Evolutionary conservation across 1,284 basidiomycete genomes (phyloP).

Genomic region (Sporisorium exsertum): DNA sequence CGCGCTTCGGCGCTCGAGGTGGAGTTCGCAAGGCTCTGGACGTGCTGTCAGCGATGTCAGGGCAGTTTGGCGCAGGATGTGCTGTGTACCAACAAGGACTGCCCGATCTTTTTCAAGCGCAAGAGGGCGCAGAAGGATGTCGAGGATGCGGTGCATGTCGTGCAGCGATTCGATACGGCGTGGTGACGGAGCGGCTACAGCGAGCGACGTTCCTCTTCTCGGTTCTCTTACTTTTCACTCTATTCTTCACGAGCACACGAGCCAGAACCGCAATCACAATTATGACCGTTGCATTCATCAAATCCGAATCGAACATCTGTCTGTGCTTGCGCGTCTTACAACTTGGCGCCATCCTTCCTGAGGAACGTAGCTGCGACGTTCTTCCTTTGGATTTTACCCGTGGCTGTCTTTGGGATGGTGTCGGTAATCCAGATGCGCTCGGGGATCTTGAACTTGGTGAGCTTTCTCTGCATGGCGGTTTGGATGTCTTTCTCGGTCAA

Average conservation of each 20-base stretch:
- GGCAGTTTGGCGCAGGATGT: conserved; percentile 79
- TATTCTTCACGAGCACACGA: neutral
- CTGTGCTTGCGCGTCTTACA: conserved; percentile 11
- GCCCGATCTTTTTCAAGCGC: conserved; percentile 97
- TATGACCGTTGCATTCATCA: neutral
- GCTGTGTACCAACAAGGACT: conserved; percentile 94
- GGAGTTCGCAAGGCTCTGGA: conserved; percentile 68
- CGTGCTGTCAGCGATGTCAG: conserved; percentile 68
- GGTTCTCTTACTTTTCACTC: neutral
- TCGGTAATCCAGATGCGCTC: conserved; percentile 69
- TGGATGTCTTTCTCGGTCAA: conserved; percentile 60
- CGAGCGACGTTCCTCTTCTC: neutral
- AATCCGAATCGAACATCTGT: neutral
- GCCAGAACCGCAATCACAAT: neutral
- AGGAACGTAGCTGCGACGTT: conserved; percentile 63
- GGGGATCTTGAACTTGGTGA: conserved; percentile 70
- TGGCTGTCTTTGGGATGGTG: conserved; percentile 69
- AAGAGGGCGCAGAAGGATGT: conserved; percentile 65
- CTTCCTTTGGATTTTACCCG: conserved; percentile 66
- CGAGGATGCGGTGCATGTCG: conserved; percentile 56
- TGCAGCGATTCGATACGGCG: conserved; percentile 58
- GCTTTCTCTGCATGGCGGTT: conserved; percentile 54
- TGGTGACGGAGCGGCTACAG: conserved; percentile 27
- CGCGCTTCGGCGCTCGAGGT: conserved; percentile 60
- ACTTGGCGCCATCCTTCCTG: conserved; percentile 49